These are phyloP conservation scores for Begonia loranthoides DNA, from an alignment of 306 rosid species.

Conservation along the genomic window DNA sequence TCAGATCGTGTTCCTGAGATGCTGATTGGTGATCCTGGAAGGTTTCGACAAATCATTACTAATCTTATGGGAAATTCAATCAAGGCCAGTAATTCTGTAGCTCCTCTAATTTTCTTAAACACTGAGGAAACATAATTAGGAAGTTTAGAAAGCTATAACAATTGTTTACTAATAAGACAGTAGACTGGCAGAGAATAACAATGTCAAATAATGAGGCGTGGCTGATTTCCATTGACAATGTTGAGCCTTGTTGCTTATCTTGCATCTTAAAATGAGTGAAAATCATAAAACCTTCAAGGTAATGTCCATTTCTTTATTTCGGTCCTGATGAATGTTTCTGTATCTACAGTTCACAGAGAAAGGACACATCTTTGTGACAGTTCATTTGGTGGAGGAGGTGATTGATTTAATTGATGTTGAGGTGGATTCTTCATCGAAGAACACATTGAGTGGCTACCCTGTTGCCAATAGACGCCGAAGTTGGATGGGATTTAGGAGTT, in stretches of 20 bases:
- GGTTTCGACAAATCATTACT: conserved; percentile 80
- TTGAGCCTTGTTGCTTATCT: too few species aligned
- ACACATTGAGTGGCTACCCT: conserved; percentile 80
- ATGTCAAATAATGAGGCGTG: too few species aligned
- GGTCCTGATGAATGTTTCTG: background rate
- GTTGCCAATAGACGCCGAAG: conserved; percentile 50
- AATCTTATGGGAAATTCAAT: conserved; percentile 85
- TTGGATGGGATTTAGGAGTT: conserved; percentile 58
- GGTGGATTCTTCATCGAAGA: conserved; percentile 36
- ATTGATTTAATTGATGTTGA: conserved; percentile 57
- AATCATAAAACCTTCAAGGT: conserved; percentile 2
- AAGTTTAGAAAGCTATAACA: conserved; percentile 1
- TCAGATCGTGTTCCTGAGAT: conserved; percentile 72
- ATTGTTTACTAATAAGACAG: too few species aligned
- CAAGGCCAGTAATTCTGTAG: conserved; percentile 33
- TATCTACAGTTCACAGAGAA: conserved; percentile 89
- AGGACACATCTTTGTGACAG: conserved; percentile 88
- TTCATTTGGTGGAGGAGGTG: conserved; percentile 79
- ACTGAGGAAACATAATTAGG: background rate
- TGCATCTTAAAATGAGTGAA: background rate
- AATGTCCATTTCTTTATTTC: background rate
- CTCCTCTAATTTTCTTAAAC: background rate
- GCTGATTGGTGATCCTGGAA: conserved; percentile 76
- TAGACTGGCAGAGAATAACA: too few species aligned
- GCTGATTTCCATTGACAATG: too few species aligned